Base-by-base conservation (phyloP, 495 filamentous ascomycete species). In the Hyaloscypha finlandica region DNA sequence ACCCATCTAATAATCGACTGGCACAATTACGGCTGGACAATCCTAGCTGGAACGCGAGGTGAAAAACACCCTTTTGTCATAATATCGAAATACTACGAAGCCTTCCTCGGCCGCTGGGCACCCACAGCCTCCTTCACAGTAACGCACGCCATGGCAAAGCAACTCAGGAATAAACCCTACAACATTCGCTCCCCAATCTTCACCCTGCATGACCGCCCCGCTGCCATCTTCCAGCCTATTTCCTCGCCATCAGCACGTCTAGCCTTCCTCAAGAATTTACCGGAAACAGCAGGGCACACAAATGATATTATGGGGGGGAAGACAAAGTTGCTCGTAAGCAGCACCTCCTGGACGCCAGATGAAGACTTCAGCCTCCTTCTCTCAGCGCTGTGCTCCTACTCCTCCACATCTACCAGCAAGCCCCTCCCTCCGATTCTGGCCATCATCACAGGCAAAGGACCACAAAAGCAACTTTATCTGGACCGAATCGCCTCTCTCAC, bases 1-100 rank as follows among this genome's bases (percentile, higher is more conserved):
- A 94, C 91, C 30, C 84, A 83, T 64, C 85, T 97, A 3, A 83
- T 97, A 42, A 92, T 98, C 64, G 95, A 99, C 78, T 99, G 95
- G 95, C 95, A 99, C 80, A 99, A 99, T 77, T 97, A 97, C 77
- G 94, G 95, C 68, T 97, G 92, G 83, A 94, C 91, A n/a, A 94
- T 98, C 65, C 87, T 99, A 5, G 87, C 91, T 29, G 76, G 77
- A 51, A 82, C 70, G 71, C 91, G 74, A 85, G 92, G 79, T 73
- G 88, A 48, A 77, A 83, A 54, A 64, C 94, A 97, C 75, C 92
- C 91, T 0, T 82, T 98, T 8, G 93, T 97, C 19, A 80, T 70
- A 62, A 71, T 94, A 22, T 90, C 93, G 3, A 86, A 85, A 57
- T 81, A 85, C 72, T 97, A 97, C 75, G 95, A 99, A 73, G 83